Conservation (phyloP, 805 yeast genomes). For the Wickerhamiella nectarea region DNA sequence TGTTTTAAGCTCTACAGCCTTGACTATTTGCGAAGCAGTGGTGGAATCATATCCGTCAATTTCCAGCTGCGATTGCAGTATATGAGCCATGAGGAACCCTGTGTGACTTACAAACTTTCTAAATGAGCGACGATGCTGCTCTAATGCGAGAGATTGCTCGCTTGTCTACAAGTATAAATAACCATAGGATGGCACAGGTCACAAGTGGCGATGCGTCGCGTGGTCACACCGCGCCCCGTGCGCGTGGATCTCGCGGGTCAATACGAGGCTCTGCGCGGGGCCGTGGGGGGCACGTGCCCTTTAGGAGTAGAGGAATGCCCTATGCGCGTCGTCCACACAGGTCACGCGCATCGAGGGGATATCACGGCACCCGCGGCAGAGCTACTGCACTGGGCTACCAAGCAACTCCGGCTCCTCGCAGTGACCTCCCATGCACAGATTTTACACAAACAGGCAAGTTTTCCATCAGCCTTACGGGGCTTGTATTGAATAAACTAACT, state of each 20-base stretch:
- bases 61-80: constrained; percentile 12
- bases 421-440: constrained; percentile 19
- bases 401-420: too few species aligned
- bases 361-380: too few species aligned
- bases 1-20: constrained; percentile 12
- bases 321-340: too few species aligned
- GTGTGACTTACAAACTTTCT: not conserved
- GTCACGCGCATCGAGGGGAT: too few species aligned
- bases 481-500: constrained; percentile 10
- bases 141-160: constrained; percentile 12
- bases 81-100: constrained; percentile 2
- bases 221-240: too few species aligned
- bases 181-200: not conserved
- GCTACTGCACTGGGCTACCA: too few species aligned
- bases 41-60: constrained; percentile 17
- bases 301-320: too few species aligned
- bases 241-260: too few species aligned
- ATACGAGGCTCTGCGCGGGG: too few species aligned
- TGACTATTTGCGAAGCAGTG: constrained; percentile 17
- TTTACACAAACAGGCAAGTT: constrained; percentile 22
- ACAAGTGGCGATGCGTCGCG: not conserved
- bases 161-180: constrained; percentile 12
- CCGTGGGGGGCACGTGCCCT: too few species aligned
- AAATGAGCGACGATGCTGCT: constrained; percentile 5
- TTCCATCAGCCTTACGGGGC: not conserved